Evolutionary conservation across 2,329 filamentous ascomycete species (phyloP).

Genomic region (Zymoseptoria ardabiliae): DNA sequence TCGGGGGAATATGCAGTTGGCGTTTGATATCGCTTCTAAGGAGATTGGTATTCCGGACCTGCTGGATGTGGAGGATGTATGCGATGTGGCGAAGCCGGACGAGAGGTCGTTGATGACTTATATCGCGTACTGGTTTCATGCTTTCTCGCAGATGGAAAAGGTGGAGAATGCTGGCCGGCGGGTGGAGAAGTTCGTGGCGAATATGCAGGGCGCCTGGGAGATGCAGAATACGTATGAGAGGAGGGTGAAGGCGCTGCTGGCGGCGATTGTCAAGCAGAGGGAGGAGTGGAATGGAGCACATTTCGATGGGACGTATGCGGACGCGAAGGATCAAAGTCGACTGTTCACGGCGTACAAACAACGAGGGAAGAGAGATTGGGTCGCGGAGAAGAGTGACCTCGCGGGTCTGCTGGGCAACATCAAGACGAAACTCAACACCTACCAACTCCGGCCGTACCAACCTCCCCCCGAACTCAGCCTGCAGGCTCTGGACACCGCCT

Average conservation of each 20-base stretch:
- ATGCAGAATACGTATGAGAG: conserved; percentile 97
- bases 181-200: conserved; percentile 97
- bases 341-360: conserved; percentile 86
- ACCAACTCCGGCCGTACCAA: conserved; percentile 82
- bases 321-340: conserved; percentile 79
- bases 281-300: conserved; percentile 68
- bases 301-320: conserved; percentile 85
- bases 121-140: conserved; percentile 99
- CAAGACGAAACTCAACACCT: conserved; percentile 96
- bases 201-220: conserved; percentile 98
- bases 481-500: conserved; percentile 74
- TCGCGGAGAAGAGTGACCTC: conserved; percentile 93
- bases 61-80: conserved; percentile 95
- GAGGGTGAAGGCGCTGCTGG: conserved; percentile 76
- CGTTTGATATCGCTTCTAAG: conserved; percentile 90
- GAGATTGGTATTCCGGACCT: conserved; percentile 96
- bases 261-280: conserved; percentile 65
- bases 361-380: conserved; percentile 87
- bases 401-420: conserved; percentile 92
- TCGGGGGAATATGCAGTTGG: conserved; percentile 93
- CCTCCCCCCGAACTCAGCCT: conserved; percentile 77
- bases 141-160: conserved; percentile 97
- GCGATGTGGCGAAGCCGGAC: conserved; percentile 90
- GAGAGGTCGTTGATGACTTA: conserved; percentile 98
- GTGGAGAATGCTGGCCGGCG: conserved; percentile 94